A percentile compares a stretch with the other conserved stretches of the same genome.
phyloP scores from a whole-genome alignment of 768 basidiomycete genomes.

The Mycena venus region DNA sequence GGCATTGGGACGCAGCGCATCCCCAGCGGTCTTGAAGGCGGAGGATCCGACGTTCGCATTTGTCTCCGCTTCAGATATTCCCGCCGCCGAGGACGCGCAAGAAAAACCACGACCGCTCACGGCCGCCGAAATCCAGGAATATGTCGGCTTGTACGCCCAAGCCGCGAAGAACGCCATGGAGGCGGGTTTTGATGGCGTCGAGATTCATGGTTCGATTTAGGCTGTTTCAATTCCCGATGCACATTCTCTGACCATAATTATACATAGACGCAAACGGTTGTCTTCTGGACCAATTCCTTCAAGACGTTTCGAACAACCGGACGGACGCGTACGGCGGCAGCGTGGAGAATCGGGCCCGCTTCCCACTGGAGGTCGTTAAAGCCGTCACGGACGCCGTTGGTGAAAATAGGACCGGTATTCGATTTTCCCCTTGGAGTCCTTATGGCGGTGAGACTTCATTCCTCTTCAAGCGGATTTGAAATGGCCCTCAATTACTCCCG shows the following conservation, averaged over 20 bases:
- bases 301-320: constrained; percentile 56
- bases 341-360: constrained; percentile 60
- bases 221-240: background rate
- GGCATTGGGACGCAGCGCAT: constrained; percentile 55
- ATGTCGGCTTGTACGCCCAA: constrained; percentile 42
- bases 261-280: constrained; percentile 34
- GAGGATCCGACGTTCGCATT: constrained; percentile 38
- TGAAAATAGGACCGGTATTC: constrained; percentile 53
- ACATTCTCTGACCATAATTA: background rate
- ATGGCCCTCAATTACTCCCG: no score
- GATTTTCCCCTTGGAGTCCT: constrained; percentile 39
- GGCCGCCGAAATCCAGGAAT: constrained; percentile 47
- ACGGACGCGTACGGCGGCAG: constrained; percentile 67
- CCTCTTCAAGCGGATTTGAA: no score
- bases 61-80: constrained; percentile 42
- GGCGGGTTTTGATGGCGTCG: constrained; percentile 55
- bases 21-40: constrained; percentile 38
- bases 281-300: constrained; percentile 60
- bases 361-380: constrained; percentile 58
- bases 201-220: constrained; percentile 38
- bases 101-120: constrained; percentile 31
- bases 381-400: constrained; percentile 58
- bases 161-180: constrained; percentile 51
- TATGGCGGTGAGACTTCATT: constrained; percentile 46
- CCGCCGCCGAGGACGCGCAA: constrained; percentile 17